These are phyloP conservation scores for Cladophialophora immunda DNA, from an alignment of 2,329 filamentous ascomycete genomes.

Conservation along the genomic window DNA sequence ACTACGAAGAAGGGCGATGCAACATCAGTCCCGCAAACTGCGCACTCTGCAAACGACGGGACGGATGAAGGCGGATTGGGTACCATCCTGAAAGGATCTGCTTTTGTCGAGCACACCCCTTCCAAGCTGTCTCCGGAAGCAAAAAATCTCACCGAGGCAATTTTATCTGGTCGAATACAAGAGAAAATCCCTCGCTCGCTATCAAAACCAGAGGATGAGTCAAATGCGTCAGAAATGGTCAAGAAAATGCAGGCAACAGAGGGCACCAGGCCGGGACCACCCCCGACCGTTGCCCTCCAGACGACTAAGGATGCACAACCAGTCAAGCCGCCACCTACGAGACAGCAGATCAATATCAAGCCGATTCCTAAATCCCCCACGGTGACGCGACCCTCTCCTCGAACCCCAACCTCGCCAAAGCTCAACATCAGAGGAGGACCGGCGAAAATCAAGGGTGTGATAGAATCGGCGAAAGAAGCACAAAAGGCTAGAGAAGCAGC, in stretches of 20 bases:
- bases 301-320: conserved; percentile 33
- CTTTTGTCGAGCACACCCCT: conserved; percentile 40
- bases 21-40: not conserved
- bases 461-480: conserved; percentile 42
- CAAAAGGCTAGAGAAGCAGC: conserved; percentile 41
- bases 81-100: conserved; percentile 45
- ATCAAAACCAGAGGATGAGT: conserved; percentile 28
- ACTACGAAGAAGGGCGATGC: conserved; percentile 34
- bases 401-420: conserved; percentile 32
- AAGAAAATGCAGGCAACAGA: conserved; percentile 29
- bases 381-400: conserved; percentile 32
- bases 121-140: conserved; percentile 25
- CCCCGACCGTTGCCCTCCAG: conserved; percentile 30
- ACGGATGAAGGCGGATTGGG: conserved; percentile 36
- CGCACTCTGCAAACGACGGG: conserved; percentile 5
- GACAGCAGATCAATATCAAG: conserved; percentile 29
- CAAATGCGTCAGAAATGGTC: conserved; percentile 31
- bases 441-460: conserved; percentile 43
- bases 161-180: conserved; percentile 23
- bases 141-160: conserved; percentile 23
- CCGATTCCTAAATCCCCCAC: conserved; percentile 29
- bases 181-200: conserved; percentile 27
- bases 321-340: conserved; percentile 34
- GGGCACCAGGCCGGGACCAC: conserved; percentile 24
- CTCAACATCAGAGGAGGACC: conserved; percentile 36